Evolutionary conservation across 805 yeast species (phyloP).

Genomic region (Pichia occidentalis): DNA sequence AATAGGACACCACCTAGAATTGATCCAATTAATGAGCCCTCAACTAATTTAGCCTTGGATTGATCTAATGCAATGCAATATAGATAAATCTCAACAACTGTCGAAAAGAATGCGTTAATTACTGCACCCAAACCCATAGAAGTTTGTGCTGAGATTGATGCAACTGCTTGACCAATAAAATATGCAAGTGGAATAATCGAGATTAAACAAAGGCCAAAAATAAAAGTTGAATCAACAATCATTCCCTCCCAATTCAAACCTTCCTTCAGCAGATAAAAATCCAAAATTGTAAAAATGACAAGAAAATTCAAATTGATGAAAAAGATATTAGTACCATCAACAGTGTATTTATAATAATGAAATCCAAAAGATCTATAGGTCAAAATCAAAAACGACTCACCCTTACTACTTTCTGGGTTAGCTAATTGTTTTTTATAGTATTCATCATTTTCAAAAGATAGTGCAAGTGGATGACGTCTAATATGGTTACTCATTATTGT

Average conservation of each 20-base stretch:
- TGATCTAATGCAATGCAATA: constrained; percentile 88
- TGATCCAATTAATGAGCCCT: constrained; percentile 93
- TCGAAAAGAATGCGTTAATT: constrained; percentile 94
- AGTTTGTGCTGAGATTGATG: constrained; percentile 95
- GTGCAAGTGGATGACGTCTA: constrained; percentile 84
- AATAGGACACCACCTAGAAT: constrained; percentile 86
- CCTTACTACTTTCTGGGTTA: constrained; percentile 29
- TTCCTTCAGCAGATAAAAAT: constrained; percentile 59
- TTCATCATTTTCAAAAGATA: constrained; percentile 63
- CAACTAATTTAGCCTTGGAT: constrained; percentile 82
- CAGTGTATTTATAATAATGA: constrained; percentile 92
- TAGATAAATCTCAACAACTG: constrained; percentile 86
- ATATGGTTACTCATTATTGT: constrained; percentile 65
- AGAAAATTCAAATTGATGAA: constrained; percentile 76
- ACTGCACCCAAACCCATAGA: constrained; percentile 99
- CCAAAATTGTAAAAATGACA: constrained; percentile 77
- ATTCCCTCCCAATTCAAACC: constrained; percentile 32
- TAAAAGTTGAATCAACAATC: constrained; percentile 54
- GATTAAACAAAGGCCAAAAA: constrained; percentile 69
- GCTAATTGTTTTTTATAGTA: constrained; percentile 34
- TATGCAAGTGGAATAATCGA: constrained; percentile 93
- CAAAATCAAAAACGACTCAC: constrained; percentile 66
- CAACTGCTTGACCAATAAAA: constrained; percentile 98
- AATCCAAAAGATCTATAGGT: constrained; percentile 89
- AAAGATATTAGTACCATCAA: constrained; percentile 92